Conservation (phyloP, 495 filamentous ascomycete species). For the Aspergillus panamensis region DNA sequence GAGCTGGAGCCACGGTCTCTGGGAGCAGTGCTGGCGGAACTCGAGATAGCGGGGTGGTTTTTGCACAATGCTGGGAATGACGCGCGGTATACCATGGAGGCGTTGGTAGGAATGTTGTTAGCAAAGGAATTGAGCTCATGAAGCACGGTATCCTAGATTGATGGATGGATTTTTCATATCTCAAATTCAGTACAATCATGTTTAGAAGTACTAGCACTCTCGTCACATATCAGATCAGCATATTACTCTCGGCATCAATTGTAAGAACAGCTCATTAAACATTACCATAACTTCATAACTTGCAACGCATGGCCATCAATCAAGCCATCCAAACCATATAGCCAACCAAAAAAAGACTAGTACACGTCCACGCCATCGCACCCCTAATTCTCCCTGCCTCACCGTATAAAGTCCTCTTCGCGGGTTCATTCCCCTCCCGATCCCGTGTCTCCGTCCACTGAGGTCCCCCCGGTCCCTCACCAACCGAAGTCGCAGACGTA, state of each 20-base stretch:
- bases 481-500: background rate
- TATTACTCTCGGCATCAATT: too few species aligned
- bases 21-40: constrained; percentile 53
- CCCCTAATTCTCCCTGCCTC: background rate
- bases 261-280: too few species aligned
- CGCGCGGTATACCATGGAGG: constrained; percentile 77
- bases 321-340: background rate
- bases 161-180: too few species aligned
- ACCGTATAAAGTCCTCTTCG: background rate
- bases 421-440: background rate
- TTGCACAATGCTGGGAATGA: constrained; percentile 97
- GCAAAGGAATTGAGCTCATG: background rate
- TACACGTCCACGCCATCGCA: background rate
- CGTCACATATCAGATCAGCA: too few species aligned
- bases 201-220: too few species aligned
- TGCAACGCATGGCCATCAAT: background rate
- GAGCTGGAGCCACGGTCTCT: constrained; percentile 53
- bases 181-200: too few species aligned
- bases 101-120: constrained; percentile 65
- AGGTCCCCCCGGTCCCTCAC: background rate
- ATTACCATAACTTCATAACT: background rate
- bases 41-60: constrained; percentile 59
- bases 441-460: background rate
- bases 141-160: too few species aligned
- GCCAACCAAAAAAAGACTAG: background rate